Conservation (phyloP, 441 rosid genomes). For the Arabidopsis lyrata region DNA sequence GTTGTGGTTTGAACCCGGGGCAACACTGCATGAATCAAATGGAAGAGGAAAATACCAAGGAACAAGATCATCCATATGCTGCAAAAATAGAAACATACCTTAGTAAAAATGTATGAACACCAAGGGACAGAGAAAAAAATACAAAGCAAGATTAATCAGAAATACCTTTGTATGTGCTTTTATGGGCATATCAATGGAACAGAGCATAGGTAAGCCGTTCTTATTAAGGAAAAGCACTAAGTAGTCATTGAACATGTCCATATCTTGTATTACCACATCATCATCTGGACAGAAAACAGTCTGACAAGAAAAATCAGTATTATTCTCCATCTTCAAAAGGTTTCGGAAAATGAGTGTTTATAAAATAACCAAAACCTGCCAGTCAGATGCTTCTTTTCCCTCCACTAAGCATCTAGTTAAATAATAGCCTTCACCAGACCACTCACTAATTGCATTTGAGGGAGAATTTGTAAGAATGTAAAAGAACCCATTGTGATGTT, state of each 20-base stretch:
- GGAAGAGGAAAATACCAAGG: conserved; percentile 95
- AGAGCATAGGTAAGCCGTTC: conserved; percentile 63
- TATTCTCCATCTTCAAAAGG: conserved; percentile 22
- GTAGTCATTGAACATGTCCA: conserved; percentile 81
- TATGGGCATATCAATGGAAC: conserved; percentile 77
- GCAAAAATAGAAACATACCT: conserved; percentile 11
- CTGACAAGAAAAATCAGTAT: conserved; percentile 47
- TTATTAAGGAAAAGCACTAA: conserved; percentile 71
- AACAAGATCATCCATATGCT: conserved; percentile 57
- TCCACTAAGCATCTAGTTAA: conserved; percentile 64
- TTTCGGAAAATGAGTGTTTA: neutral
- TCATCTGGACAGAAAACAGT: conserved; percentile 67
- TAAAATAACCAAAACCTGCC: conserved; percentile 60
- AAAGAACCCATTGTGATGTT: conserved; percentile 77
- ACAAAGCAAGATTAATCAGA: conserved; percentile 1
- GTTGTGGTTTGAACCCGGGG: conserved; percentile 87
- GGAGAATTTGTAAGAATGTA: conserved; percentile 88
- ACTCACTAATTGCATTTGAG: conserved; percentile 46
- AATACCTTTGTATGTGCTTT: conserved; percentile 56
- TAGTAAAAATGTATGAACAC: conserved; percentile 3
- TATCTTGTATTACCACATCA: conserved; percentile 74
- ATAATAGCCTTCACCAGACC: conserved; percentile 62
- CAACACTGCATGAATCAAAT: conserved; percentile 59
- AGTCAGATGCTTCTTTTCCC: conserved; percentile 53
- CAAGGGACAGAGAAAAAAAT: neutral